Percentiles rank a stretch among this genome's conserved stretches.
phyloP scores from a whole-genome alignment of 176 grass and related monocot species.

The Metroxylon sagu region DNA sequence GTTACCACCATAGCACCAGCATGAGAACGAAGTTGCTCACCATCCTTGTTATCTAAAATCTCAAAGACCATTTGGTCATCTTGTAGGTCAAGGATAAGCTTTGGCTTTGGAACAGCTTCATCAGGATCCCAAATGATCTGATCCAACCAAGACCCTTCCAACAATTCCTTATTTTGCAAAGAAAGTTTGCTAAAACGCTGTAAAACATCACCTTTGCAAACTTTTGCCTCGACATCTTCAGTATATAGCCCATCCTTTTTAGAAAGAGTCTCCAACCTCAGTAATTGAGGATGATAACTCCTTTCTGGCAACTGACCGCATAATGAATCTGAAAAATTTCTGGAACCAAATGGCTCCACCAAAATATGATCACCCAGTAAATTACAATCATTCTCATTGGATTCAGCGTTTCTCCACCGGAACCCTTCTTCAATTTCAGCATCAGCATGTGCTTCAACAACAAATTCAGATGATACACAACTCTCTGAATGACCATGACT shows the following conservation, averaged over 20 bases:
- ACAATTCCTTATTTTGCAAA: slow-evolving; percentile 65
- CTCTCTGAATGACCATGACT: slow-evolving; percentile 36
- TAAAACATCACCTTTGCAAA: slow-evolving; percentile 32
- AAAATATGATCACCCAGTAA: slow-evolving; percentile 14
- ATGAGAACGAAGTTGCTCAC: slow-evolving; percentile 70
- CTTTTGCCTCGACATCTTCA: slow-evolving; percentile 15
- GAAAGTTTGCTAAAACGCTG: slow-evolving; percentile 49
- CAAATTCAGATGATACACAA: slow-evolving; percentile 58
- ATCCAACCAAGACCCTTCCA: slow-evolving; percentile 81
- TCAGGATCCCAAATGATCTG: slow-evolving; percentile 75
- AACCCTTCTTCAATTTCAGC: slow-evolving; percentile 26
- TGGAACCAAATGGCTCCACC: slow-evolving; percentile 28
- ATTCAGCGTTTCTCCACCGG: slow-evolving; percentile 8
- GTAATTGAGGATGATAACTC: slow-evolving; percentile 13
- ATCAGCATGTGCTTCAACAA: slow-evolving; percentile 23
- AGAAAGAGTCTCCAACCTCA: slow-evolving; percentile 18
- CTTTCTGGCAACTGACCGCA: slow-evolving; percentile 20
- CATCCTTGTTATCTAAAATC: slow-evolving; percentile 68
- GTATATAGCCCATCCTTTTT: slow-evolving; percentile 26
- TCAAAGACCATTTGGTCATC: slow-evolving; percentile 98
- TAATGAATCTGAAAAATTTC: slow-evolving; percentile 37
- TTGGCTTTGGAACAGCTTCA: slow-evolving; percentile 57
- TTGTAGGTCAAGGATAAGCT: slow-evolving; percentile 87
- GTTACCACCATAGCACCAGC: slow-evolving; percentile 77
- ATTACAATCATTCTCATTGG: slow-evolving; percentile 25